Evolutionary conservation across 75 land plant species (phyloP).

Genomic region (Isoetes taiwanensis): DNA sequence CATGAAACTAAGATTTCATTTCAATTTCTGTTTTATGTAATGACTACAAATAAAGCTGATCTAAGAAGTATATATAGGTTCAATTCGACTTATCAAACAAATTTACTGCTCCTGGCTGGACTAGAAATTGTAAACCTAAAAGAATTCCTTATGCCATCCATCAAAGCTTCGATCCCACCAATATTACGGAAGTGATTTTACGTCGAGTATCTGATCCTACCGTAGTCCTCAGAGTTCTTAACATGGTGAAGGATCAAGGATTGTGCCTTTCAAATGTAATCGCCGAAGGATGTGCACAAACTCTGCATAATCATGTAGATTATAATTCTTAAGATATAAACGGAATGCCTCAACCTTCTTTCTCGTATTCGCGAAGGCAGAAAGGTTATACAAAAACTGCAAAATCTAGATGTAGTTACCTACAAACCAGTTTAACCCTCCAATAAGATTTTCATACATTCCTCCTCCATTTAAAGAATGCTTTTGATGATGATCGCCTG

Average conservation of each 20-base stretch:
- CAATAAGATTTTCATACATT: too few species aligned
- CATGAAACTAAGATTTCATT: too few species aligned
- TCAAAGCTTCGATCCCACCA: slow-evolving; percentile 82
- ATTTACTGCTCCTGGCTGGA: too few species aligned
- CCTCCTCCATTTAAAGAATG: too few species aligned
- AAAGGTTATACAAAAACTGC: not conserved
- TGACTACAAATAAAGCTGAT: too few species aligned
- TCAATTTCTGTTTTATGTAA: too few species aligned
- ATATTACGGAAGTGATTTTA: slow-evolving; percentile 96
- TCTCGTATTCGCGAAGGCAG: not conserved
- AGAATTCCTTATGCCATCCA: slow-evolving; percentile 77
- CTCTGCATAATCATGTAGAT: too few species aligned
- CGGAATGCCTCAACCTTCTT: not conserved
- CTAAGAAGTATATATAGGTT: too few species aligned
- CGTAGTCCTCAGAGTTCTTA: slow-evolving; percentile 42
- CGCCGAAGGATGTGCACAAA: slow-evolving; percentile 61
- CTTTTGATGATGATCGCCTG: too few species aligned
- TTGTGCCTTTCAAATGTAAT: slow-evolving; percentile 42
- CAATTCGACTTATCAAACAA: too few species aligned
- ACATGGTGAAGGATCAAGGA: slow-evolving; percentile 46
- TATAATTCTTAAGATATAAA: too few species aligned
- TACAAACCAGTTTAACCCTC: slow-evolving; percentile 98
- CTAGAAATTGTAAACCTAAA: too few species aligned
- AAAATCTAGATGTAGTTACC: slow-evolving; percentile 39
- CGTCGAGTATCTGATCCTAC: slow-evolving; percentile 49